phyloP scores from a whole-genome alignment of 2,329 filamentous ascomycete species.

The Cercospora zeae-maydis region DNA sequence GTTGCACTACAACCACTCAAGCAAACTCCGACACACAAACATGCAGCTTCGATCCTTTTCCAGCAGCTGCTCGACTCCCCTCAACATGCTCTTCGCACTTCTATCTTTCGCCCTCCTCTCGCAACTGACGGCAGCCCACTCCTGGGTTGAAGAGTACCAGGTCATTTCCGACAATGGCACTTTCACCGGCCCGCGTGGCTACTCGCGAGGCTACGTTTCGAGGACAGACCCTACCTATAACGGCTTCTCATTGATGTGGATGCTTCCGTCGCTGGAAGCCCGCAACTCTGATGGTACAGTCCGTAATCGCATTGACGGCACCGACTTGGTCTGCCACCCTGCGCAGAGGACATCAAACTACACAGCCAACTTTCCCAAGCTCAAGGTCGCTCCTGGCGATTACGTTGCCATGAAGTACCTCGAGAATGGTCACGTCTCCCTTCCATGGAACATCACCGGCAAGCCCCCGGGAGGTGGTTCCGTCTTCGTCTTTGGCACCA shows the following conservation, averaged over 20 bases:
- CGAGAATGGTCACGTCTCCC: constrained; percentile 51
- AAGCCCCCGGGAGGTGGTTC: constrained; percentile 47
- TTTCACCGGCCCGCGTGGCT: constrained; percentile 68
- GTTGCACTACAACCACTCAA: not conserved
- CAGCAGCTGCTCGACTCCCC: constrained; percentile 13
- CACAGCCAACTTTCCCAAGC: constrained; percentile 56
- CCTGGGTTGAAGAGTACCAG: constrained; percentile 76
- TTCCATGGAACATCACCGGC: constrained; percentile 40
- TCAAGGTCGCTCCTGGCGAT: constrained; percentile 53
- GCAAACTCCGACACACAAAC: not conserved
- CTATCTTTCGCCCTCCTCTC: constrained; percentile 28
- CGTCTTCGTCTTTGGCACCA: constrained; percentile 51
- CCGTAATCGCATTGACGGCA: constrained; percentile 47
- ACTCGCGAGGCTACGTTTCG: constrained; percentile 65
- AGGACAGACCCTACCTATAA: constrained; percentile 55
- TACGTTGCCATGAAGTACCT: constrained; percentile 50
- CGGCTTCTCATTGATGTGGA: constrained; percentile 59
- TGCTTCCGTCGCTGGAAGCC: constrained; percentile 54
- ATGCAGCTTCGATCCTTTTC: constrained; percentile 6
- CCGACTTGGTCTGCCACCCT: constrained; percentile 61
- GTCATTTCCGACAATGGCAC: constrained; percentile 70
- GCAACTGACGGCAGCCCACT: constrained; percentile 55
- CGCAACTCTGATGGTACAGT: constrained; percentile 33
- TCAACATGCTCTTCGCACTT: constrained; percentile 14
- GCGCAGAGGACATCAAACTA: constrained; percentile 57